Base-by-base conservation (phyloP, 2,329 filamentous ascomycete genomes). In the Fusarium newnesense region DNA sequence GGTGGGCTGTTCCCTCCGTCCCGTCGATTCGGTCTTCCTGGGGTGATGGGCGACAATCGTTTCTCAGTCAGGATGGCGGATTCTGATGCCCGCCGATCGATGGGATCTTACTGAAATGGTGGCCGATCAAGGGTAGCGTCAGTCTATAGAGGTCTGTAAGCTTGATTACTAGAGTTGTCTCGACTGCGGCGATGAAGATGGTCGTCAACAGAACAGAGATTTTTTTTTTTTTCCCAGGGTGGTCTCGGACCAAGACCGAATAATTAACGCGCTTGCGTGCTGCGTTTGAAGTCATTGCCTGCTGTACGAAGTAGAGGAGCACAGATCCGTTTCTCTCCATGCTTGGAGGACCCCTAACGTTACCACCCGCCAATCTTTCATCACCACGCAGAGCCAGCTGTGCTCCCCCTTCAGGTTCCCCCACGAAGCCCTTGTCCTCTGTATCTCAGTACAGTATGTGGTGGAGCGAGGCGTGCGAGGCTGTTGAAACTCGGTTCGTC, bases 1-100 rank as follows among this genome's bases (percentile, higher is more conserved):
- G 63, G 67, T 78, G 76, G 74, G 76, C 75, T 76, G 75, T 77
- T 78, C 62, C 54, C 72, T 67, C 67, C 69, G 73, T 78, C 69
- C 76, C 74, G 66, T 76, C 66, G 56, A 67, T 73, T 77, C 64
- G 76, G 76, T 50, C 74, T 72, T 67, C 64, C 74, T 70, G 68
- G 69, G 62, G 70, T 69, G 59, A 62, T 63, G 59, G 59, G 53
- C 32, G 72, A 66, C 66, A 67, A 77, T 76, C 75, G 62, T 68
- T 72, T 66, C 75, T 77, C 49, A 53, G 60, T 77, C 61, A 65
- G 69, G 67, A 43, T 53, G 71, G 73, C 47, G 66, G 67, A 60
- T 74, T 70, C 56, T 70, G 63, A 63, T 68, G 52, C 56, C 64
- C 64, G 73, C 65, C 68, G 74, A 75, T 77, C 75, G 74, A 76